These are phyloP conservation scores for Solanum hybrid DNA, from an alignment of 305 asterid species.

Conservation along the genomic window DNA sequence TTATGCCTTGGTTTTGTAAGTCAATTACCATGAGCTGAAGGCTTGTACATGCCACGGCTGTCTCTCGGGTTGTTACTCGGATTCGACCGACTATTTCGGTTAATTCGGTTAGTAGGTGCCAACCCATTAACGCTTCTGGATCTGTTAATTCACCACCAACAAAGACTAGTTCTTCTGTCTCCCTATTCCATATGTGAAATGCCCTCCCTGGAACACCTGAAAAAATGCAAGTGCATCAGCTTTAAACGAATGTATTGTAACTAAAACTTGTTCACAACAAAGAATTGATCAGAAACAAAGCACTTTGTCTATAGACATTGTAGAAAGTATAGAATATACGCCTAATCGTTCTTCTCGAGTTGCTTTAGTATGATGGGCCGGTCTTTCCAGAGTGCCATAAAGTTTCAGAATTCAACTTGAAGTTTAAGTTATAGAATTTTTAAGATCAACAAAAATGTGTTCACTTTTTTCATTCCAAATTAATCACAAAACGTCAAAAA, in stretches of 20 bases:
- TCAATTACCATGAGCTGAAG: conserved; percentile 43
- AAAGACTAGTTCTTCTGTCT: conserved; percentile 55
- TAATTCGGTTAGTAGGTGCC: conserved; percentile 62
- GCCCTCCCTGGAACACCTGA: conserved; percentile 78
- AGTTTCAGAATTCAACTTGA: not conserved
- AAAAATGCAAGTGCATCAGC: not conserved
- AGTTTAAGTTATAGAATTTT: not conserved
- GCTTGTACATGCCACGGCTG: conserved; percentile 71
- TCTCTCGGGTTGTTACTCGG: conserved; percentile 39
- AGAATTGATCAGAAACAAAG: not conserved
- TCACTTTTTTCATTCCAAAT: not conserved
- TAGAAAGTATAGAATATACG: not conserved
- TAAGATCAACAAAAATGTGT: not conserved
- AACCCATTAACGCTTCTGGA: conserved; percentile 79
- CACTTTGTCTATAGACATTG: not conserved
- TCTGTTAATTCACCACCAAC: conserved; percentile 80
- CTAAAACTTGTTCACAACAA: not conserved
- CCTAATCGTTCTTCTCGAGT: not conserved
- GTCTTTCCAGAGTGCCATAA: not conserved
- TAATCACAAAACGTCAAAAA: not conserved
- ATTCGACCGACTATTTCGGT: conserved; percentile 57
- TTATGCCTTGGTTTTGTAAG: conserved; percentile 36
- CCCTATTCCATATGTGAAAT: conserved; percentile 73
- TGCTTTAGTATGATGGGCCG: not conserved
- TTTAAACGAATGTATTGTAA: not conserved